Conservation (phyloP, 768 basidiomycete species). For the Kwoniella pini region DNA sequence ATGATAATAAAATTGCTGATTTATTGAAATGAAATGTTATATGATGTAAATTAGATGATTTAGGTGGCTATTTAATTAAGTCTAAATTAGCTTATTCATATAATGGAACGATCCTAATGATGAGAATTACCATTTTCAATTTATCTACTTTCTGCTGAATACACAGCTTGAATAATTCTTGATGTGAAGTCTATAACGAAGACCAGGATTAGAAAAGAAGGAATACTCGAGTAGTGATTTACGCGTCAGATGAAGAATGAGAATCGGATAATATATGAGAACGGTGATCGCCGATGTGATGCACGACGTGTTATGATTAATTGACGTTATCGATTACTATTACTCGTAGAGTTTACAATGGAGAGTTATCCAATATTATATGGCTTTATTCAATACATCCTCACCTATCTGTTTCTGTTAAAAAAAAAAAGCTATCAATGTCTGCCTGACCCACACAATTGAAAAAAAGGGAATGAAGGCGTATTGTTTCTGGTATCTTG, state of each 20-base stretch:
- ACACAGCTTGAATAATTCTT: not conserved
- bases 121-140: too few species aligned
- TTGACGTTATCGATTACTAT: not conserved
- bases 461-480: too few species aligned
- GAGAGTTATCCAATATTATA: too few species aligned
- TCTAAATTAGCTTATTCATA: not conserved
- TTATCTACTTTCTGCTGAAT: not conserved
- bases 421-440: too few species aligned
- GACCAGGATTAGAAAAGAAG: too few species aligned
- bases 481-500: too few species aligned
- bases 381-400: too few species aligned
- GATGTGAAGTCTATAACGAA: too few species aligned
- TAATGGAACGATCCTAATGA: too few species aligned
- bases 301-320: not conserved
- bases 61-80: conserved; percentile 36
- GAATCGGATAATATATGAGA: not conserved
- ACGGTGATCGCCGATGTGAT: not conserved
- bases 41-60: conserved; percentile 35
- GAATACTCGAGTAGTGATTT: too few species aligned
- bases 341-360: not conserved
- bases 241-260: not conserved
- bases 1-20: conserved; percentile 42
- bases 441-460: too few species aligned
- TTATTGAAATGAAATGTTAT: conserved; percentile 44
- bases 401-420: too few species aligned